Base-by-base conservation (phyloP, 148 eudicot genomes). In the Persicaria tinctoria region DNA sequence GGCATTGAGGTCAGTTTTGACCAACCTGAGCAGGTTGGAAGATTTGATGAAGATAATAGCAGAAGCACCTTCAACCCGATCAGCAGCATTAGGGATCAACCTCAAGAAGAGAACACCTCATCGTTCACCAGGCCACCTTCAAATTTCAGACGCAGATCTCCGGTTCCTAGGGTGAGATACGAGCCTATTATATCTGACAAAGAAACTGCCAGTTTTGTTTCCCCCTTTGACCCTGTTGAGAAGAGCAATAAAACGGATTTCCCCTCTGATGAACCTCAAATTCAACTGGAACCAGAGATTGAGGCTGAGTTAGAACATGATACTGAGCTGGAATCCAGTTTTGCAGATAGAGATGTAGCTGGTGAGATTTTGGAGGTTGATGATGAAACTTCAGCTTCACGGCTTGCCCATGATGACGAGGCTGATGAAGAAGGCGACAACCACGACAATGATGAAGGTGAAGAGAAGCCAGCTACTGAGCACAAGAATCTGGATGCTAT, bases 111-210 rank as follows among this genome's bases (percentile, higher is more conserved):
- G 62, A 84, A 70, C 11, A 73, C 78, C 32, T 83, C 88, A 76
- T 73, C 88, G 59, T 73, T 63, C 76, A 79, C 79, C 74, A 82
- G 99, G 55, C 99, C 99, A 16, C 64, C 62, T 50, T 95, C 99
- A 38, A 85, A 72, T 70, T 90, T 92, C 81, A 86, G 76, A 20
- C 90, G 88, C 13, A 85, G 93, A 79, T 92, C 97, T 74, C 99
- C 97, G 5, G 83, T 90, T 44, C 85, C 89, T 72, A 80, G 74
- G 66, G 77, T 80, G 20, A 83, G 76, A 69, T 71, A 75, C 51
- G 81, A 85, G 75, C 81, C 84, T n/a, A 53, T 75, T 44, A 50
- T 49, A 70, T 66, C 79, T 70, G n/a, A 51, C 10, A 23, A 46
- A 51, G 78, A 76, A 50, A 49, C 82, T 71, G 56, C 27, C 41